These are phyloP conservation scores for Chrysoporthe deuterocubensis DNA, from an alignment of 2,329 filamentous ascomycete genomes.

Conservation along the genomic window DNA sequence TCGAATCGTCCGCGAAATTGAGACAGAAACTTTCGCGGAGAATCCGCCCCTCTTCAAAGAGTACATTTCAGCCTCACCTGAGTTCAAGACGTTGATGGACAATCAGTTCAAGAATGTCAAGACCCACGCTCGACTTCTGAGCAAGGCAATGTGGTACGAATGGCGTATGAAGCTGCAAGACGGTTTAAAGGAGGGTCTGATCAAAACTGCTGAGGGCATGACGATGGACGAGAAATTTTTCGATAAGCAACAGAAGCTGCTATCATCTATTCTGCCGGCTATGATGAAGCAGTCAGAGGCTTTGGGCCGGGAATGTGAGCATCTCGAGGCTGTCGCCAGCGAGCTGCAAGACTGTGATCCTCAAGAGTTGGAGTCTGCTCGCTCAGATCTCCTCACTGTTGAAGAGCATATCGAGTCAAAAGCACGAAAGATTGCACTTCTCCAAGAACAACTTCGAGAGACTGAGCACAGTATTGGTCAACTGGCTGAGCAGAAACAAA, in stretches of 20 bases:
- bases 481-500: slow-evolving; percentile 68
- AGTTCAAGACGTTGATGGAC: slow-evolving; percentile 87
- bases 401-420: slow-evolving; percentile 74
- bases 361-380: slow-evolving; percentile 73
- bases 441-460: slow-evolving; percentile 69
- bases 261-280: slow-evolving; percentile 69
- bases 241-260: slow-evolving; percentile 67
- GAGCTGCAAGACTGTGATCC: slow-evolving; percentile 82
- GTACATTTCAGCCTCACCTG: slow-evolving; percentile 82
- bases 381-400: slow-evolving; percentile 67
- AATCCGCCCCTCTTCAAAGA: slow-evolving; percentile 92
- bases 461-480: slow-evolving; percentile 68
- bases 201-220: slow-evolving; percentile 78
- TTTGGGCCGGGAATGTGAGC: slow-evolving; percentile 66
- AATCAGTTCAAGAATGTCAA: slow-evolving; percentile 98
- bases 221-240: slow-evolving; percentile 71
- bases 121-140: slow-evolving; percentile 84
- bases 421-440: slow-evolving; percentile 66
- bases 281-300: slow-evolving; percentile 64
- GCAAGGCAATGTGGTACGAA: slow-evolving; percentile 97
- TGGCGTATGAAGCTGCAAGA: slow-evolving; percentile 90
- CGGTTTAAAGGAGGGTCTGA: slow-evolving; percentile 79
- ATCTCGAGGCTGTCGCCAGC: slow-evolving; percentile 71
- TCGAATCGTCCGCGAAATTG: slow-evolving; percentile 87
- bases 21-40: slow-evolving; percentile 83